Evolutionary conservation across 257 asterid genomes (phyloP).

Genomic region (Capsicum pubescens): DNA sequence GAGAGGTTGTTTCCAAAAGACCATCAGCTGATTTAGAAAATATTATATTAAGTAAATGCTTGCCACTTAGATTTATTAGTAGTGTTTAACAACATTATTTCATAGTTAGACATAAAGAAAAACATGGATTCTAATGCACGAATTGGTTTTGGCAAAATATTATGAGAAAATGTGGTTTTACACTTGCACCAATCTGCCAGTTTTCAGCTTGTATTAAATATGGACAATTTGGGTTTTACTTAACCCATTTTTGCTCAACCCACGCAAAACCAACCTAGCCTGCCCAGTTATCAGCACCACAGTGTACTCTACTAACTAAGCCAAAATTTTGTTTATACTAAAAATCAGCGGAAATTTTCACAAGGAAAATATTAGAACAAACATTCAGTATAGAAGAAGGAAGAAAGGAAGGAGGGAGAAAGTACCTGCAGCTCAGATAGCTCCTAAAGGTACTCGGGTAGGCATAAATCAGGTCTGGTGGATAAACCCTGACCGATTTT

Average conservation of each 20-base stretch:
- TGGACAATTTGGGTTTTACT: neutral
- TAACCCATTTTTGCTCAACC: neutral
- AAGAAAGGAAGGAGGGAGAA: neutral
- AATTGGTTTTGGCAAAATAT: neutral
- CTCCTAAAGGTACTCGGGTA: slow-evolving; percentile 84
- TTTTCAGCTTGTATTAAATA: neutral
- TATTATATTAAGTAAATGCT: neutral
- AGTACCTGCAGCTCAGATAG: slow-evolving; percentile 83
- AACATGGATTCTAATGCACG: neutral
- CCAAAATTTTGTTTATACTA: neutral
- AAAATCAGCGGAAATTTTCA: neutral
- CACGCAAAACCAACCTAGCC: neutral
- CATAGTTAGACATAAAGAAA: neutral
- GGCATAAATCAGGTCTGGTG: slow-evolving; percentile 95
- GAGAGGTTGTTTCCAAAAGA: too few relatives aligned
- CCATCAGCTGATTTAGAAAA: too few relatives aligned
- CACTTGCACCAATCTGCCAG: neutral
- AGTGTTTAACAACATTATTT: neutral
- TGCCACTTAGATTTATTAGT: neutral
- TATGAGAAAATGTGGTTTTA: neutral
- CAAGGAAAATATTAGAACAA: neutral
- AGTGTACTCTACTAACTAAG: neutral
- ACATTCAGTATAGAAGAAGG: neutral
- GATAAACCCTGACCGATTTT: slow-evolving; percentile 98
- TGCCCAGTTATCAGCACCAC: neutral